Conservation (phyloP, 805 yeast genomes). For the Saccharomycopsis sp. region DNA sequence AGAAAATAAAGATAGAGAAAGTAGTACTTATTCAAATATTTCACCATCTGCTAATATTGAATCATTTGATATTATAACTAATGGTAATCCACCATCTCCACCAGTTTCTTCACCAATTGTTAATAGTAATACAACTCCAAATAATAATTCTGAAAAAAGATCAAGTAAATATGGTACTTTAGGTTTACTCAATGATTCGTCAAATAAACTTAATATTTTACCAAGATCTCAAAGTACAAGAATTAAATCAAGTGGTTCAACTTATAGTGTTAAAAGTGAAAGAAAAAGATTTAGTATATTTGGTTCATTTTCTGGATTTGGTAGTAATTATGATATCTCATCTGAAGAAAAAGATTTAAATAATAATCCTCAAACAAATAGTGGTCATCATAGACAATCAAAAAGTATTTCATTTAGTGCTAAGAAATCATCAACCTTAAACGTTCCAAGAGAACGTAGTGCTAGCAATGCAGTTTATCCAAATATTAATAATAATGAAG, state of each 20-base stretch:
- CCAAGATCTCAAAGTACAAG: constrained; percentile 9
- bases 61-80: constrained; percentile 23
- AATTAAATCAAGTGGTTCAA: constrained; percentile 9
- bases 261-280: constrained; percentile 11
- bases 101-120: too few species aligned
- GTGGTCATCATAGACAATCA: constrained; percentile 5
- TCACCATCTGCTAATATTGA: neutral
- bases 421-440: constrained; percentile 6
- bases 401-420: constrained; percentile 13
- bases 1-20: neutral
- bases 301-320: constrained; percentile 25
- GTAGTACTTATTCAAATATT: neutral
- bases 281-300: constrained; percentile 33
- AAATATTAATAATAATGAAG: neutral
- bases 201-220: constrained; percentile 6
- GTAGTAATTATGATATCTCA: constrained; percentile 19
- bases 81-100: constrained; percentile 16
- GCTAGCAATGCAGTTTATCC: constrained; percentile 3
- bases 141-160: constrained; percentile 9
- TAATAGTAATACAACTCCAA: too few species aligned
- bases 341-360: constrained; percentile 7
- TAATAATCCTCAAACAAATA: neutral
- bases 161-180: constrained; percentile 9
- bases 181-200: neutral
- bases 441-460: constrained; percentile 4